phyloP scores from a whole-genome alignment of 78 protist species.

The Tieghemostelium lacteum region DNA sequence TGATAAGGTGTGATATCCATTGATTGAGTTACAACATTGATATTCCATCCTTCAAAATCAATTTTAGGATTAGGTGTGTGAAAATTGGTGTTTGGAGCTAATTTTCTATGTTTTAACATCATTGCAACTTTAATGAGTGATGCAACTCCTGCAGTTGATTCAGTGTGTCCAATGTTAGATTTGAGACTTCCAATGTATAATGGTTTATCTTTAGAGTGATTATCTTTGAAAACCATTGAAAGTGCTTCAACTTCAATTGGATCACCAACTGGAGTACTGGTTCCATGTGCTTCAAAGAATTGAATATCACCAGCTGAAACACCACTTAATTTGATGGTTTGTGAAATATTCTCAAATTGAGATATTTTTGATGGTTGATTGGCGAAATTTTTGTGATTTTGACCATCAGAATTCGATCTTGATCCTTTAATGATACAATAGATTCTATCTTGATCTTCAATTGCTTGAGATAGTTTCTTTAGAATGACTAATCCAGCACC shows the following conservation, averaged over 20 bases:
- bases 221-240: constrained; percentile 10
- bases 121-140: constrained; percentile 42
- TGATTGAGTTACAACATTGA: constrained; percentile 51
- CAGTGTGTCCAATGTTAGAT: constrained; percentile 79
- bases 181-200: constrained; percentile 72
- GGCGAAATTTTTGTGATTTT: constrained; percentile 14
- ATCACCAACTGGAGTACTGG: constrained; percentile 91
- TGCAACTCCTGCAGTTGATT: constrained; percentile 60
- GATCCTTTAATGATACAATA: constrained; percentile 1
- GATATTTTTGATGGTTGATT: constrained; percentile 81
- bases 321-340: constrained; percentile 19
- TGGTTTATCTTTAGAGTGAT: constrained; percentile 1
- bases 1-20: background rate
- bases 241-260: constrained; percentile 83
- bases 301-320: background rate
- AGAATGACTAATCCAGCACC: constrained; percentile 47
- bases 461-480: background rate
- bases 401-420: constrained; percentile 69
- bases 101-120: constrained; percentile 37
- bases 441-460: background rate
- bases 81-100: constrained; percentile 68
- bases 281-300: constrained; percentile 90
- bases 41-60: constrained; percentile 39
- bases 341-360: constrained; percentile 64
- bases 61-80: constrained; percentile 67